A percentile compares a stretch with the other conserved stretches of the same genome.
Evolutionary conservation across 1,284 basidiomycete species (phyloP).

Genomic region (Rhizopogon parksii): DNA sequence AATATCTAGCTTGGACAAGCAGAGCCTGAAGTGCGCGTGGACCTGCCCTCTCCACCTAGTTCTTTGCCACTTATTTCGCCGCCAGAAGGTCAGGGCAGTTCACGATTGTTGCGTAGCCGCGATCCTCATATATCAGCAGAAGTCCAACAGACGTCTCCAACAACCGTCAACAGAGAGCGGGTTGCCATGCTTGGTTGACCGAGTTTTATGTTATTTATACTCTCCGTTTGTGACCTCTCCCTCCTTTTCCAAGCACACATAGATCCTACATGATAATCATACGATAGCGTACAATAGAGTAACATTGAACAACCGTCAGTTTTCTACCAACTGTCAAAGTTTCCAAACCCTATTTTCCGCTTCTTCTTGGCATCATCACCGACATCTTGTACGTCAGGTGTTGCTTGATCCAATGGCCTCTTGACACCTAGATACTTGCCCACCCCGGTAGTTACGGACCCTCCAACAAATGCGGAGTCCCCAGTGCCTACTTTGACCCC

Average conservation of each 20-base stretch:
- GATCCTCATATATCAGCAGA: neutral
- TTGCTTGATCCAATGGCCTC: slow-evolving; percentile 33
- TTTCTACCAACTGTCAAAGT: slow-evolving; percentile 67
- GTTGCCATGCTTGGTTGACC: slow-evolving; percentile 21
- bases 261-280: slow-evolving; percentile 4
- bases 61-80: slow-evolving; percentile 31
- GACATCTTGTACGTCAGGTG: slow-evolving; percentile 6
- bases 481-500: slow-evolving; percentile 64
- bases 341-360: slow-evolving; percentile 70
- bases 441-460: slow-evolving; percentile 31
- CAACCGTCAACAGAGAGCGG: slow-evolving; percentile 5
- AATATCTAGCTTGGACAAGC: slow-evolving; percentile 12
- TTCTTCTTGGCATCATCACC: slow-evolving; percentile 59
- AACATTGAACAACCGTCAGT: neutral
- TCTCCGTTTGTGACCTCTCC: neutral
- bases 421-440: slow-evolving; percentile 64
- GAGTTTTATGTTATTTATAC: slow-evolving; percentile 6
- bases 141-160: neutral
- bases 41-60: slow-evolving; percentile 34
- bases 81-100: slow-evolving; percentile 21
- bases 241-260: neutral
- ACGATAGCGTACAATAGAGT: slow-evolving; percentile 3
- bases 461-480: slow-evolving; percentile 25
- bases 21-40: slow-evolving; percentile 6
- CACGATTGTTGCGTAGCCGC: neutral